Evolutionary conservation across 352 stramenopile species (phyloP).

Genomic region (Phytopythium boreale): DNA sequence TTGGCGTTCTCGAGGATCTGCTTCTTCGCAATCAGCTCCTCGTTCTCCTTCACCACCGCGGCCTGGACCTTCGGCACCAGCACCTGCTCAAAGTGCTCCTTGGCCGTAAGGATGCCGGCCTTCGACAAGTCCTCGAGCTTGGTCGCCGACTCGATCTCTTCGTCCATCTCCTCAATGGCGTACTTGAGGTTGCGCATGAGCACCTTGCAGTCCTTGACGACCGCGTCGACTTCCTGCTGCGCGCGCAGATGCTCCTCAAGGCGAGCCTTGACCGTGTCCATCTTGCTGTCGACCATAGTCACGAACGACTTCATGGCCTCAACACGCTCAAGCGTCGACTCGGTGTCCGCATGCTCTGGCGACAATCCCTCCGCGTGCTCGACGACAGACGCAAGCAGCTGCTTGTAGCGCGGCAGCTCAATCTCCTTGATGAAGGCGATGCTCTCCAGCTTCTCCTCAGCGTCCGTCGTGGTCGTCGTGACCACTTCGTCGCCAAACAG

Average conservation of each 20-base stretch:
- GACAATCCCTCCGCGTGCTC: constrained; percentile 64
- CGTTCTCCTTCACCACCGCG: constrained; percentile 65
- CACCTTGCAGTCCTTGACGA: constrained; percentile 86
- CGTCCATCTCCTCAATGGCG: constrained; percentile 85
- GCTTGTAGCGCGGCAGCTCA: constrained; percentile 82
- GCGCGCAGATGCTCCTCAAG: constrained; percentile 53
- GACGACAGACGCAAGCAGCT: constrained; percentile 62
- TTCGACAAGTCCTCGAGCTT: constrained; percentile 68
- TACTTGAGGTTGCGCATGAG: constrained; percentile 89
- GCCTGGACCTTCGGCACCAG: constrained; percentile 73
- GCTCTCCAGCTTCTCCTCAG: constrained; percentile 82
- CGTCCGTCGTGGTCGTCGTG: constrained; percentile 55
- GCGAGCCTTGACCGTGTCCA: constrained; percentile 59
- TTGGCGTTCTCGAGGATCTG: constrained; percentile 54
- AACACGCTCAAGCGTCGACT: constrained; percentile 66
- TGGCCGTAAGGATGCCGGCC: constrained; percentile 58
- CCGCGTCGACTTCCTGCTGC: constrained; percentile 70
- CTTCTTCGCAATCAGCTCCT: constrained; percentile 84
- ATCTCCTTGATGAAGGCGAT: constrained; percentile 82
- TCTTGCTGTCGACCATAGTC: constrained; percentile 58
- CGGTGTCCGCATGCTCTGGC: constrained; percentile 63
- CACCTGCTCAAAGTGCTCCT: constrained; percentile 66
- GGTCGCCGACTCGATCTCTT: constrained; percentile 76
- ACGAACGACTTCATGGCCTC: constrained; percentile 78
- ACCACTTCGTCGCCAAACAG: constrained; percentile 61